phyloP scores from a whole-genome alignment of 768 basidiomycete genomes.

The Exidia glandulosa region DNA sequence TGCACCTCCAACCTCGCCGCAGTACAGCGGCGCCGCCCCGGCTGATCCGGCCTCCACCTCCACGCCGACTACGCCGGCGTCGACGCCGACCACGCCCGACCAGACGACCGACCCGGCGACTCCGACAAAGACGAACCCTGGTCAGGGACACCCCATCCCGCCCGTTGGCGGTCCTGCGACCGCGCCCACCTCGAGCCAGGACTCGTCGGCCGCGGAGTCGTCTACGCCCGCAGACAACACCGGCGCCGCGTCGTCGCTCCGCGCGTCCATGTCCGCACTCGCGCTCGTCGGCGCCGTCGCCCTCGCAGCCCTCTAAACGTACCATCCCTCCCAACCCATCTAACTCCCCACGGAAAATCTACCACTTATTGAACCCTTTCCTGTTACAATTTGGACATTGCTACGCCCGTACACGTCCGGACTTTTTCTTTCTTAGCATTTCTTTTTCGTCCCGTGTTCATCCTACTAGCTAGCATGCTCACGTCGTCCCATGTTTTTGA shows the following conservation, averaged over 20 bases:
- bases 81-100: background rate
- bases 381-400: background rate
- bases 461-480: background rate
- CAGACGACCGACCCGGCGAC: background rate
- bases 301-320: background rate
- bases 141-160: background rate
- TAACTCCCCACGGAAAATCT: too few relatives aligned
- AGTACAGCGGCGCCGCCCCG: background rate
- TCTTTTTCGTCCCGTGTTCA: too few relatives aligned
- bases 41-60: background rate
- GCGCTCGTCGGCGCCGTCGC: background rate
- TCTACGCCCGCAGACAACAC: background rate
- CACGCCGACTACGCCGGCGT: background rate
- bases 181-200: background rate
- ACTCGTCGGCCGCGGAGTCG: background rate
- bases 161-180: background rate
- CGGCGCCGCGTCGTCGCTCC: background rate
- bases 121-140: background rate
- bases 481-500: background rate
- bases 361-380: too few relatives aligned
- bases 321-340: background rate
- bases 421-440: background rate
- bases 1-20: constrained; percentile 7
- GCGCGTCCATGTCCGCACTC: background rate
- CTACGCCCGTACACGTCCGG: background rate